A percentile compares a stretch with the other conserved stretches of the same genome.
These are phyloP conservation scores for Zostera marina DNA, from an alignment of 116 monocot genomes.

Conservation along the genomic window DNA sequence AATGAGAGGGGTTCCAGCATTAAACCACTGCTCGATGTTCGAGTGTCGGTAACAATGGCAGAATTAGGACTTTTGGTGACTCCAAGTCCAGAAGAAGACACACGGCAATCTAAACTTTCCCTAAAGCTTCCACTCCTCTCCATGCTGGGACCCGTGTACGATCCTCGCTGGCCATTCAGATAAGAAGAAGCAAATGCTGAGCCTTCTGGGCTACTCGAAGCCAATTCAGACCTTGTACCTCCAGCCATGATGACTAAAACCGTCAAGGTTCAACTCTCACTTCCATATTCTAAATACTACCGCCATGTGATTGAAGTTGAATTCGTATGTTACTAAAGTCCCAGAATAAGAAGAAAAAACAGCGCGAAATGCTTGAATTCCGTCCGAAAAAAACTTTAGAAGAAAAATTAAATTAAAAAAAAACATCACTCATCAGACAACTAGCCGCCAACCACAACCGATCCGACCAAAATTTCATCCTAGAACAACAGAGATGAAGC, in stretches of 20 bases:
- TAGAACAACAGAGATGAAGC: no score
- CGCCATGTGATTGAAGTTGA: background rate
- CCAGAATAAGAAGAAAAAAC: no score
- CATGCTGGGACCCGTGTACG: constrained; percentile 26
- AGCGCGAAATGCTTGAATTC: no score
- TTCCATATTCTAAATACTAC: background rate
- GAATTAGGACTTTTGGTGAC: constrained; percentile 15
- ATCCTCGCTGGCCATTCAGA: constrained; percentile 36
- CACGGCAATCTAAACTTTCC: constrained; percentile 34
- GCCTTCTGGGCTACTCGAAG: constrained; percentile 42
- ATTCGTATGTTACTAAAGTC: no score
- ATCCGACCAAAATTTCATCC: no score
- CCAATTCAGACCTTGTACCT: constrained; percentile 35
- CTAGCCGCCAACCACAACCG: no score
- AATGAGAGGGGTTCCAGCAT: constrained; percentile 31
- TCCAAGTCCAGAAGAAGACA: constrained; percentile 16
- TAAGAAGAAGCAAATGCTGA: constrained; percentile 22
- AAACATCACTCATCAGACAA: no score
- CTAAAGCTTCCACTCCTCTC: constrained; percentile 59
- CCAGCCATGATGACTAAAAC: constrained; percentile 32
- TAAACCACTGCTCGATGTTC: constrained; percentile 21
- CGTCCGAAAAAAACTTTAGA: no score
- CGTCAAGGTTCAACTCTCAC: background rate
- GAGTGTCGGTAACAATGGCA: constrained; percentile 15
- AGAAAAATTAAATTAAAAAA: no score